These are phyloP conservation scores for Vinca major DNA, from an alignment of 305 asterid genomes.

Conservation along the genomic window DNA sequence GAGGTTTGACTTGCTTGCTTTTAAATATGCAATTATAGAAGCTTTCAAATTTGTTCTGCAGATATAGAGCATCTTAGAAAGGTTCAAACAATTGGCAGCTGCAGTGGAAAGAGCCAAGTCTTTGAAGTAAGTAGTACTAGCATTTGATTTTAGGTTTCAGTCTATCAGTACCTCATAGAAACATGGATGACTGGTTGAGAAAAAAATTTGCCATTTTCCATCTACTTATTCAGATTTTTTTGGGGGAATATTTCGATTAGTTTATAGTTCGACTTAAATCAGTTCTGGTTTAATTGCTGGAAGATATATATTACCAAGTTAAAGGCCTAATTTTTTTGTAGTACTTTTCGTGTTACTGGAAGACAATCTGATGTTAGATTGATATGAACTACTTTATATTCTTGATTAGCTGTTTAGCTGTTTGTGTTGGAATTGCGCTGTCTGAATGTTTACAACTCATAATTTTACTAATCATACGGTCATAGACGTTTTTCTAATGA, in stretches of 20 bases:
- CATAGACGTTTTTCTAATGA: neutral
- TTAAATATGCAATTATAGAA: neutral
- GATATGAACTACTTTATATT: neutral
- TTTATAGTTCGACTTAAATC: neutral
- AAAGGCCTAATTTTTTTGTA: neutral
- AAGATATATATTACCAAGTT: neutral
- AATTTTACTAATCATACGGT: neutral
- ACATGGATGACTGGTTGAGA: neutral
- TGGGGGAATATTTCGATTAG: neutral
- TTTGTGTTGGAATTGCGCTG: neutral
- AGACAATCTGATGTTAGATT: neutral
- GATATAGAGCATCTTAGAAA: conserved; percentile 35
- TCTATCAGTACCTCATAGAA: neutral
- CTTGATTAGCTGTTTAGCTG: neutral
- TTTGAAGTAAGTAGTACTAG: conserved; percentile 34
- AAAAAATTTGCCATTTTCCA: neutral
- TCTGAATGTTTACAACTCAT: neutral
- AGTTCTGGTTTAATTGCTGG: neutral
- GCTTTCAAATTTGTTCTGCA: conserved; percentile 21
- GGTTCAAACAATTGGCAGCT: conserved; percentile 28
- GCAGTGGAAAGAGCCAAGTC: conserved; percentile 35
- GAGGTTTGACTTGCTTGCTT: neutral
- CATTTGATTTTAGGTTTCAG: neutral
- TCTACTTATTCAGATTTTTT: too few species aligned
- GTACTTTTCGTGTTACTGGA: neutral